Percentiles rank a stretch among this genome's conserved stretches.
These are phyloP conservation scores for Sordariomycetes sp. DNA, from an alignment of 2,329 filamentous ascomycete genomes.

Conservation along the genomic window DNA sequence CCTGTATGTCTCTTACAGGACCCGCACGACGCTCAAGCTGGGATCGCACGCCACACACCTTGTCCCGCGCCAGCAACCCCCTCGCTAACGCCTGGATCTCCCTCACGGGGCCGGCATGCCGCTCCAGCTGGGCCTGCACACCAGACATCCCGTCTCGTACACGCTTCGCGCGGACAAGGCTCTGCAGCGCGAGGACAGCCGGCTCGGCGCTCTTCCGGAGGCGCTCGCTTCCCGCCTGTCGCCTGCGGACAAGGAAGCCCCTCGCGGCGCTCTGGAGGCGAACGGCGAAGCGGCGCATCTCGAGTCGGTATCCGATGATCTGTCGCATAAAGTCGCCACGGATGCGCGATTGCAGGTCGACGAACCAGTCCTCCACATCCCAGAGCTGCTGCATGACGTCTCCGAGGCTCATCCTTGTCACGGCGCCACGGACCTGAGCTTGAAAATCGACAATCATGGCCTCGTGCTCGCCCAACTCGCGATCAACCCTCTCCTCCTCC, in stretches of 20 bases:
- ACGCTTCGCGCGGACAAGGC: constrained; percentile 59
- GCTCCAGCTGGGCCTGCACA: constrained; percentile 43
- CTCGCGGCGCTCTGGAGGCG: constrained; percentile 68
- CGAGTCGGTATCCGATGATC: constrained; percentile 65
- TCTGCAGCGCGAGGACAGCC: constrained; percentile 70
- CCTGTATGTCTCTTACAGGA: constrained; percentile 52
- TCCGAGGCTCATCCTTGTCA: constrained; percentile 64
- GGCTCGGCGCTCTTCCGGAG: constrained; percentile 58
- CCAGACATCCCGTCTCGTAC: constrained; percentile 44
- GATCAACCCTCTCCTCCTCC: constrained; percentile 76
- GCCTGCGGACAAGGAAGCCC: constrained; percentile 58
- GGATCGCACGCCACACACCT: constrained; percentile 40
- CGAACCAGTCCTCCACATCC: constrained; percentile 66
- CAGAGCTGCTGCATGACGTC: constrained; percentile 79
- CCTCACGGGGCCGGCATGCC: constrained; percentile 48
- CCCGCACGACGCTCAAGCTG: constrained; percentile 49
- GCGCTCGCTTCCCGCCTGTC: constrained; percentile 46
- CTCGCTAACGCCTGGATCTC: constrained; percentile 53
- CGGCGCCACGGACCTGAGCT: constrained; percentile 69
- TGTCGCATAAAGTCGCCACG: constrained; percentile 81
- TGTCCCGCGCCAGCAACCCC: constrained; percentile 51
- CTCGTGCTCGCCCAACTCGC: constrained; percentile 71
- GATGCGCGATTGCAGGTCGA: constrained; percentile 76
- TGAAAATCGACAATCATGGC: constrained; percentile 65
- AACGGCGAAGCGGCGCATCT: constrained; percentile 71